Percentiles rank a stretch among this genome's conserved stretches.
Conservation (phyloP, 2,329 filamentous ascomycete species). For the Triangularia setosa region DNA sequence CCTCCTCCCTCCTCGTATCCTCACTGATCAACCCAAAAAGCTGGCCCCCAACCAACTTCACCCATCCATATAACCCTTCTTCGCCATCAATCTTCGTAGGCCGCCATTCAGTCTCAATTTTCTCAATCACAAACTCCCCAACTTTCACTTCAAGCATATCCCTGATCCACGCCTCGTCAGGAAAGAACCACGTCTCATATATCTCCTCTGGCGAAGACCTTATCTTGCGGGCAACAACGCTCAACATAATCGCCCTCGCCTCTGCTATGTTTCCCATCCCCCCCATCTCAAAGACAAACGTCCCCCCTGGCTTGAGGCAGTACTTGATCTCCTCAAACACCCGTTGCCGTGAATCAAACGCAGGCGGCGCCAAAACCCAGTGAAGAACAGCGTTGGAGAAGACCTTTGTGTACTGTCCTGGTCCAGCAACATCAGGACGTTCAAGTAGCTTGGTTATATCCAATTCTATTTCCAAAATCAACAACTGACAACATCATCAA, state of each 20-base stretch:
- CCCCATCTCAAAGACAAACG: constrained; percentile 67
- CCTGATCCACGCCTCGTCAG: constrained; percentile 57
- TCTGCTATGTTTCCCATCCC: constrained; percentile 66
- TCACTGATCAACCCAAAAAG: constrained; percentile 51
- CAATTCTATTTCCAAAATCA: constrained; percentile 37
- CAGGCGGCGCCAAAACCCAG: too few relatives aligned
- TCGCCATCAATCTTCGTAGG: constrained; percentile 52
- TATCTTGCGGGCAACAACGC: constrained; percentile 46
- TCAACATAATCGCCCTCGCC: constrained; percentile 54
- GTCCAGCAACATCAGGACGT: constrained; percentile 33
- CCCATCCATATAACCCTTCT: constrained; percentile 63
- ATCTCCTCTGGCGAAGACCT: constrained; percentile 46
- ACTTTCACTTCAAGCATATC: constrained; percentile 39
- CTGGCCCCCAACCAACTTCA: constrained; percentile 58
- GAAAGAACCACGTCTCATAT: constrained; percentile 68
- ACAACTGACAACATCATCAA: neutral
- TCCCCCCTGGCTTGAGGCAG: constrained; percentile 52
- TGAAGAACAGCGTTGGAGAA: constrained; percentile 66
- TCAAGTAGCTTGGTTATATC: constrained; percentile 42
- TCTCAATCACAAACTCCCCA: constrained; percentile 48
- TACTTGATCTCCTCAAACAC: constrained; percentile 46
- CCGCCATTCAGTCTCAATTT: constrained; percentile 59
- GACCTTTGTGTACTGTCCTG: constrained; percentile 46
- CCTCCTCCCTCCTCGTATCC: constrained; percentile 46
- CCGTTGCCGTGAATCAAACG: constrained; percentile 51